Base-by-base conservation (phyloP, 768 basidiomycete species). In the Termitomyces sp. region DNA sequence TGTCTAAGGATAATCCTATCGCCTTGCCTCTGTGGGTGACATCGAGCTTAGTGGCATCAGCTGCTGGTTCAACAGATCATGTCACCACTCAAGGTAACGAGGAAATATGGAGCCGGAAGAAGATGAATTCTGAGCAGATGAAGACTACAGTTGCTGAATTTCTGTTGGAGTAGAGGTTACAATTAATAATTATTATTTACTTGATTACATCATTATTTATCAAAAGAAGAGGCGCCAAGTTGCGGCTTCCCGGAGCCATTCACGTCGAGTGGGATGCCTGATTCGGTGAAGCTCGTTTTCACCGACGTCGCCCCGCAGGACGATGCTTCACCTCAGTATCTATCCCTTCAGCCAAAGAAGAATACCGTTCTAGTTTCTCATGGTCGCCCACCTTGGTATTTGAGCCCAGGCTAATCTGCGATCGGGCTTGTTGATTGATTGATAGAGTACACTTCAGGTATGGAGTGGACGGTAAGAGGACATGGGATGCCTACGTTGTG, bases 351-450 rank as follows among this genome's bases (percentile, higher is more conserved):
- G 54, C 70, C 79, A 56, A 76, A 79, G 70, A 86, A 92, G 75
- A 94, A 93, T 65, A 89, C 84, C 2, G 76, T 94, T 26, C 74
- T 94, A 36, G 88, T 86, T 48, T 91, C 89, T 34, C 92, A 94
- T 72, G 92, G 92, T 49, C 81, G 92, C 47, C 89, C 89, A 48
- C 91, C 92, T 65, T 93, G 91, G 91, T 92, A 65, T 30, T 52
- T 57, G 32, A 37, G 48, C 32, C 40, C 9, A 47, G 24, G 24
- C 24, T n/a, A n/a, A n/a, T n/a, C n/a, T 56, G 16, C 26, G 46
- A 24, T 56, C 13, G 27, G 44, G 34, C 48, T 37, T 36, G n/a
- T 61, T 59, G 53, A 53, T 58, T 55, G 59, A 53, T 58, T 42
- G 61, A 24, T 43, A 20, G 37, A 27, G n/a, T 39, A 7, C 10